Evolutionary conservation across 1,284 basidiomycete genomes (phyloP).

Genomic region (Sphagnurus paluster): DNA sequence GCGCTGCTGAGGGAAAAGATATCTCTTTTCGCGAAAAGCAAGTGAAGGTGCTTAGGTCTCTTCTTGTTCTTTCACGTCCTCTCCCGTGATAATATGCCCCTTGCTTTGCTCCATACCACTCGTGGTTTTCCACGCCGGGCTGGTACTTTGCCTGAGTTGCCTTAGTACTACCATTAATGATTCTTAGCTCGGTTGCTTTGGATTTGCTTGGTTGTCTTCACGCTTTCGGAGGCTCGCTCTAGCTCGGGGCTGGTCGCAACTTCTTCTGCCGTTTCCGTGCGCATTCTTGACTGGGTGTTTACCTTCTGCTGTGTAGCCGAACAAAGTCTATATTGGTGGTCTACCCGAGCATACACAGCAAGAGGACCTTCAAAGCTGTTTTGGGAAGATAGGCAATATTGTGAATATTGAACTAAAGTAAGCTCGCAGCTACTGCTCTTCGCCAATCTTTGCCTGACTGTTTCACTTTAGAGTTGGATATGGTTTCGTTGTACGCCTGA

Average conservation of each 20-base stretch:
- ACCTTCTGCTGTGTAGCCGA: slow-evolving; percentile 75
- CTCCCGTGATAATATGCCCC: slow-evolving; percentile 19
- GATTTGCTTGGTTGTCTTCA: slow-evolving; percentile 34
- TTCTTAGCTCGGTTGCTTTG: slow-evolving; percentile 31
- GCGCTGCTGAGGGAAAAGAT: slow-evolving; percentile 40
- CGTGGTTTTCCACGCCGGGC: slow-evolving; percentile 22
- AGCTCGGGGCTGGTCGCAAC: slow-evolving; percentile 35
- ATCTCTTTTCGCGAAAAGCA: slow-evolving; percentile 73
- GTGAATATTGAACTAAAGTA: slow-evolving; percentile 80
- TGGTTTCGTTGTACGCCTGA: slow-evolving; percentile 78
- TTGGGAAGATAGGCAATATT: slow-evolving; percentile 80
- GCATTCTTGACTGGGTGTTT: slow-evolving; percentile 56
- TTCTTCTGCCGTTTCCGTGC: slow-evolving; percentile 46
- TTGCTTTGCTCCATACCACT: slow-evolving; percentile 19
- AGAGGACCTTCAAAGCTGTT: slow-evolving; percentile 81
- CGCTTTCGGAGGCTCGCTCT: slow-evolving; percentile 33
- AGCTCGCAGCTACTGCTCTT: slow-evolving; percentile 30
- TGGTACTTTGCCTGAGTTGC: slow-evolving; percentile 20
- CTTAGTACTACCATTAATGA: slow-evolving; percentile 20
- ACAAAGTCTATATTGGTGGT: slow-evolving; percentile 87
- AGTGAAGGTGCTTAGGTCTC: slow-evolving; percentile 86
- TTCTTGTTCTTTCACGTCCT: slow-evolving; percentile 36
- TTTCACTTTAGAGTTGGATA: slow-evolving; percentile 63
- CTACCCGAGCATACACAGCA: slow-evolving; percentile 81
- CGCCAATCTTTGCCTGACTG: slow-evolving; percentile 13